Evolutionary conservation across 2,329 filamentous ascomycete species (phyloP), one percentile per base, ranked within the genome.

Genomic region (Fusarium marasasianum): DNA sequence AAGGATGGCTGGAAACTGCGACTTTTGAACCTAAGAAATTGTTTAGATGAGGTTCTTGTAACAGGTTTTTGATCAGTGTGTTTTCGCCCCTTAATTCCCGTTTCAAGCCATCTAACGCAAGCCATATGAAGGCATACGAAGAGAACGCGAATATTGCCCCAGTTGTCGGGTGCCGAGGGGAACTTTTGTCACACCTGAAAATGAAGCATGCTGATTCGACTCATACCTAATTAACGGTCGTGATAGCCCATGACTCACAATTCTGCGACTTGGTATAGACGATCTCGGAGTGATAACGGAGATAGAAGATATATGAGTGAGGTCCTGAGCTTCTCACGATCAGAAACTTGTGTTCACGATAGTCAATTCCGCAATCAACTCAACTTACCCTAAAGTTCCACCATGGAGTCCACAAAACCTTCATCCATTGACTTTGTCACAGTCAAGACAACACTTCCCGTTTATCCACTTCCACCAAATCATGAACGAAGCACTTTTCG

Each of bases 371-470:
- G 17, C 58, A 41, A 10, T n/a, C 40, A 29, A 14, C 62, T 26
- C 41, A 14, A n/a, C 47, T 51, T 69, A 59, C 64, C 67, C 67
- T 70, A 40, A 38, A 37, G 15, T 26, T 37, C 5, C 37, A 44
- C 48, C 24, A 79, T 79, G 79, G 66, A 77, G 31, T 20, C 74
- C 31, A 38, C 22, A 20, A 70, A 53, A 33, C 66, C 67, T 22
- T 66, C 47, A 18, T 66, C 76, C 13, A 51, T 82, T 35, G 77
- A 81, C 66, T 80, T 74, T 71, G 75, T 85, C 66, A 85, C 79
- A 48, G 83, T 90, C 67, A 86, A 84, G 78, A 87, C 87, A 29
- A 87, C 84, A 4, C 80, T 87, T 17, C 88, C 88, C 4, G 76
- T 79, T 18, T 61, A 66, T 6, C 85, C 85, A 1, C 78, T 87